Evolutionary conservation across 805 yeast genomes (phyloP), one percentile per base, ranked within the genome.

Genomic region (Wilhelminamyces savonicus): DNA sequence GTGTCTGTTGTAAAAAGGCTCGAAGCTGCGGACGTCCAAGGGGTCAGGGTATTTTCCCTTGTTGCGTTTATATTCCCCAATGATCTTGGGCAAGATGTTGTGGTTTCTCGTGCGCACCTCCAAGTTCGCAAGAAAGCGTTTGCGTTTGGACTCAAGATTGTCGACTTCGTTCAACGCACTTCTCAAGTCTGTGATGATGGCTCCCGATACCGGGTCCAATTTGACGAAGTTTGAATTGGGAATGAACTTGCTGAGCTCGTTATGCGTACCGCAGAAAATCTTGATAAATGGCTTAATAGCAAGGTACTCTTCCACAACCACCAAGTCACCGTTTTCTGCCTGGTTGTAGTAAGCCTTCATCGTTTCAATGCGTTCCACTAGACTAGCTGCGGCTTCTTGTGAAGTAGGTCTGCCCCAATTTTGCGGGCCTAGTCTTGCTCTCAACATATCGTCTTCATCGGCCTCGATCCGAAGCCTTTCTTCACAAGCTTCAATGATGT

Each of bases 241-340:
- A 7, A 73, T 48, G 32, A 43, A 57, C 13, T 42, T 37, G 14
- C 39, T 41, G 9, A 73, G 41, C 3, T 48, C 32, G 3, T 55
- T 55, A 21, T 41, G 44, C 0, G 71, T 71, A 7, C 67, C 65
- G 16, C 63, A 59, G 35, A 66, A 69, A 4, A 70, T 51, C 23
- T 50, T 55, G 14, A 85, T 41, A 7, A 51, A 46, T 1, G 68
- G 62, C 32, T 66, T 70, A 27, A 82, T 60, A n/a, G 67, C 62
- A 2, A 49, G 39, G 38, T 75, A 72, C 27, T 71, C 70, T 3
- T 54, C 48, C 5, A 52, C 41, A 0, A 84, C 71, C 2, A 69
- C 56, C 3, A 51, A 51, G 51, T 87, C 95, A 7, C 92, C 82
- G 3, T 57, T 46, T 17, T 57, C 53, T 1, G 94, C 92, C 37